Conservation (phyloP, 78 protist genomes). For the Dictyostelium firmibasis region DNA sequence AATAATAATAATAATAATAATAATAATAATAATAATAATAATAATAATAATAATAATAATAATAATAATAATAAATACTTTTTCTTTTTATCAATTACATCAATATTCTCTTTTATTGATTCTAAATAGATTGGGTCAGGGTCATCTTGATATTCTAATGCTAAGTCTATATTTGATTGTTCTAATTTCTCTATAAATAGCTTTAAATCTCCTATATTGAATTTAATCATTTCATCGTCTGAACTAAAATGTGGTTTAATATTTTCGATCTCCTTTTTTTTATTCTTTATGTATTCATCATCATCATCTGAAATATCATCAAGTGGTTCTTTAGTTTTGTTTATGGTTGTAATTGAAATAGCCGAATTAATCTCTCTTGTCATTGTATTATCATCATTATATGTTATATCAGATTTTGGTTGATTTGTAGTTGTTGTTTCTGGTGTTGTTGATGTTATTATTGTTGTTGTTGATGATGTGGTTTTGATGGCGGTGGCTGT, state of each 20-base stretch:
- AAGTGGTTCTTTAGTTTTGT: not conserved
- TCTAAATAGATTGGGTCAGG: conserved; percentile 37
- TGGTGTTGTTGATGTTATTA: not conserved
- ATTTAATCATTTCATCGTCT: conserved; percentile 50
- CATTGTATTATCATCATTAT: not conserved
- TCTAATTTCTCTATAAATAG: conserved; percentile 30
- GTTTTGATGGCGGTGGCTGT: not conserved
- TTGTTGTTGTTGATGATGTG: not conserved
- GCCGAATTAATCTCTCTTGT: not conserved
- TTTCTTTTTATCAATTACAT: conserved; percentile 35
- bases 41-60: too few relatives aligned
- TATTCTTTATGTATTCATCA: conserved; percentile 25
- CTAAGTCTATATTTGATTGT: conserved; percentile 55
- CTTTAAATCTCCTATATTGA: conserved; percentile 7
- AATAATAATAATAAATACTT: not conserved
- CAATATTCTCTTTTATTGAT: conserved; percentile 38
- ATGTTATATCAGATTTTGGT: not conserved
- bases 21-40: too few relatives aligned
- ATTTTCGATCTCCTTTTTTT: conserved; percentile 13
- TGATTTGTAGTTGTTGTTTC: not conserved
- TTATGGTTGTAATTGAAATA: not conserved
- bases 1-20: too few relatives aligned
- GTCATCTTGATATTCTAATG: conserved; percentile 28
- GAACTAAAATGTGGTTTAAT: conserved; percentile 19
- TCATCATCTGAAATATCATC: conserved; percentile 36